Evolutionary conservation across 176 grass and related monocot genomes (phyloP).

Genomic region (Stipa capillata): DNA sequence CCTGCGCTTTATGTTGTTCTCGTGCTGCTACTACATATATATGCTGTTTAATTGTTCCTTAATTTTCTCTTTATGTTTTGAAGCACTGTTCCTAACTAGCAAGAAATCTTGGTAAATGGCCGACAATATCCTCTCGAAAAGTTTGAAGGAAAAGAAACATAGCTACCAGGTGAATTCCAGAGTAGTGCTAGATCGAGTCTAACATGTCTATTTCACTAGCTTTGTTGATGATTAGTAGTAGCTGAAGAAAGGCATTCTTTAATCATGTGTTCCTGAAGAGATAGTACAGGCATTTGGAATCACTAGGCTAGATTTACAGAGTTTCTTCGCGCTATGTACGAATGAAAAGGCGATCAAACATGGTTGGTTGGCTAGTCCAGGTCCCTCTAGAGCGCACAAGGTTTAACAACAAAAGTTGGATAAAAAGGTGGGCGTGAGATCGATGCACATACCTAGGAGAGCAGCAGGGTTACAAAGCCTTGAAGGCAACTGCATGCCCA

Average conservation of each 20-base stretch:
- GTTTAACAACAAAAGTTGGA: slow-evolving; percentile 12
- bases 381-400: neutral
- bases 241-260: neutral
- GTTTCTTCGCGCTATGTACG: neutral
- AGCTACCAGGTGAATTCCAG: slow-evolving; percentile 8
- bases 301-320: neutral
- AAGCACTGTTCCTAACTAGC: neutral
- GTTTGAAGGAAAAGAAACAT: neutral
- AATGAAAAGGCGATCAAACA: neutral
- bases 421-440: too few species aligned
- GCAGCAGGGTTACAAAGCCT: slow-evolving; percentile 17
- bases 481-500: slow-evolving; percentile 35
- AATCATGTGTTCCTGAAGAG: slow-evolving; percentile 12
- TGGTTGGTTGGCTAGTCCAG: slow-evolving; percentile 22
- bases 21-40: neutral
- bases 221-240: slow-evolving; percentile 9
- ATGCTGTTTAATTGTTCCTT: neutral
- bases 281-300: slow-evolving; percentile 4
- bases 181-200: slow-evolving; percentile 18
- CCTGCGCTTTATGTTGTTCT: neutral
- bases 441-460: neutral
- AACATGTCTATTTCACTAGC: neutral
- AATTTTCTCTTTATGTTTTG: neutral
- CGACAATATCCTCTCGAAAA: slow-evolving; percentile 23
- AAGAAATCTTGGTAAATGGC: slow-evolving; percentile 2